These are phyloP conservation scores for Adansonia rubrostipa DNA, from an alignment of 441 rosid species.

Conservation along the genomic window DNA sequence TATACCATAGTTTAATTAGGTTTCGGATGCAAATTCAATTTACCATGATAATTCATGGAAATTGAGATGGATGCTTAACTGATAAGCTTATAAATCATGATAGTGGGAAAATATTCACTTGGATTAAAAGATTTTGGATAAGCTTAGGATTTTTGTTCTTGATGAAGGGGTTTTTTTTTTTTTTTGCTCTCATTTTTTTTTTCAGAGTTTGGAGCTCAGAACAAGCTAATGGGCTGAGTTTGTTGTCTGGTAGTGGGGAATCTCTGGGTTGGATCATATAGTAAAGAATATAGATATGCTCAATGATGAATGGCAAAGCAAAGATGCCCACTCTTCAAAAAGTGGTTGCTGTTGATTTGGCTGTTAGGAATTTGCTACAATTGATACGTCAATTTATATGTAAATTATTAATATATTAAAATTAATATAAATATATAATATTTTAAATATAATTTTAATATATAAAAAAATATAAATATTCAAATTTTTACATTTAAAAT, in stretches of 20 bases:
- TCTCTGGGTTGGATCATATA: slow-evolving; percentile 22
- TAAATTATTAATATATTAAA: too few relatives aligned
- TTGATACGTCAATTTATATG: slow-evolving; percentile 23
- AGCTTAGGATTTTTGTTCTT: slow-evolving; percentile 7
- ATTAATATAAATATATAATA: too few relatives aligned
- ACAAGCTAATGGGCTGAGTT: not conserved
- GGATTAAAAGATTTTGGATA: not conserved
- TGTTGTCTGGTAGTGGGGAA: slow-evolving; percentile 28
- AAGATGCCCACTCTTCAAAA: slow-evolving; percentile 40
- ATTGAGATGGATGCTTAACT: not conserved
- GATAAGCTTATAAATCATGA: not conserved
- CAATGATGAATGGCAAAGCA: slow-evolving; percentile 31
- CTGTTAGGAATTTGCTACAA: slow-evolving; percentile 1
- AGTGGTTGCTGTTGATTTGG: slow-evolving; percentile 29
- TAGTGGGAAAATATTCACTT: not conserved
- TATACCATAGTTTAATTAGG: not conserved
- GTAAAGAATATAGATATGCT: not conserved
- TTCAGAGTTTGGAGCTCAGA: not conserved
- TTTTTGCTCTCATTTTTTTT: not conserved
- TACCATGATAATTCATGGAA: not conserved
- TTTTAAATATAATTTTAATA: too few relatives aligned
- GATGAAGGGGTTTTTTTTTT: not conserved
- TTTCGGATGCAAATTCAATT: not conserved
- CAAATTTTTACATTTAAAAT: not conserved
- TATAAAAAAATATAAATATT: not conserved